These are phyloP conservation scores for Candida sphagnicola DNA, from an alignment of 805 yeast species.

Conservation along the genomic window DNA sequence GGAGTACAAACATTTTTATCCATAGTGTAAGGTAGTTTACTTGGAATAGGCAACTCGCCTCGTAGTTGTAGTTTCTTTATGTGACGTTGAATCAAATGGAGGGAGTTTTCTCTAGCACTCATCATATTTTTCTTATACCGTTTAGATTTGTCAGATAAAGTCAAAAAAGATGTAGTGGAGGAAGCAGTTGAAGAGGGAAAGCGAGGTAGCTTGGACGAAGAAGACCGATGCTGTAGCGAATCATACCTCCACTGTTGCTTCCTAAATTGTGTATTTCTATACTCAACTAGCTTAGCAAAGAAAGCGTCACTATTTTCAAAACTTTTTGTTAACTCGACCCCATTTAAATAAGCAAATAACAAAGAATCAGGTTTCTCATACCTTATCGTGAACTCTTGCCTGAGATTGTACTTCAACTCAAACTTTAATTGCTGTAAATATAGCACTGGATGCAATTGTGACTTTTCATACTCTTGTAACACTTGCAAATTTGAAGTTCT, in stretches of 20 bases:
- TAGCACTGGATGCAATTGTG: slow-evolving; percentile 7
- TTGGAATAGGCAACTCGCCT: slow-evolving; percentile 29
- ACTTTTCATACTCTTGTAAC: slow-evolving; percentile 2
- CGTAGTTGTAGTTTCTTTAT: slow-evolving; percentile 23
- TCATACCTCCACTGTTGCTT: slow-evolving; percentile 17
- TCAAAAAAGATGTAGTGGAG: neutral
- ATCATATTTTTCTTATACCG: neutral
- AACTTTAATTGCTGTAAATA: slow-evolving; percentile 13
- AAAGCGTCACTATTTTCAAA: slow-evolving; percentile 6
- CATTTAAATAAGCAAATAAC: slow-evolving; percentile 5
- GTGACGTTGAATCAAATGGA: slow-evolving; percentile 21
- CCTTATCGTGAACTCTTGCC: slow-evolving; percentile 12
- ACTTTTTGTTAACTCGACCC: slow-evolving; percentile 9
- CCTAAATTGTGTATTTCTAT: slow-evolving; percentile 9
- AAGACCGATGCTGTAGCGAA: slow-evolving; percentile 4
- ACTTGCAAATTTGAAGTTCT: neutral
- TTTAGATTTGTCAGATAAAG: slow-evolving; percentile 1
- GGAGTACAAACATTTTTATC: slow-evolving; percentile 6
- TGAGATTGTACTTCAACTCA: slow-evolving; percentile 14
- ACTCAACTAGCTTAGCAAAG: slow-evolving; percentile 11
- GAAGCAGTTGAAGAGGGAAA: neutral
- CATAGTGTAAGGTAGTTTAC: slow-evolving; percentile 24
- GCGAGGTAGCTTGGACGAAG: neutral
- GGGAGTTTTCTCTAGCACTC: neutral
- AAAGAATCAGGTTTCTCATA: neutral